phyloP scores from a whole-genome alignment of 768 basidiomycete genomes.

The Lactifluus subvellereus region DNA sequence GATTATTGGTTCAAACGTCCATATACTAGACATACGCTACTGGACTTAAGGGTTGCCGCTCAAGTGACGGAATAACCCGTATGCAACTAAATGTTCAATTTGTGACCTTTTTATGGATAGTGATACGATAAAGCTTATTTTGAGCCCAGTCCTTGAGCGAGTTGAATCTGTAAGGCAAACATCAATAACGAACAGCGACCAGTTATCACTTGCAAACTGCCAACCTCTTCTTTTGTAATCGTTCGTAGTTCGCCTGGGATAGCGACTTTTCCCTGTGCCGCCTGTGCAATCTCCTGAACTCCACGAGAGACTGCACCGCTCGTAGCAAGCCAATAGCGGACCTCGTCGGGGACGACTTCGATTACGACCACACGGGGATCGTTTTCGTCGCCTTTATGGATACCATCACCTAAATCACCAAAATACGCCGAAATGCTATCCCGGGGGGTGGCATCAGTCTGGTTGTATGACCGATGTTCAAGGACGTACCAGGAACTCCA shows the following conservation, averaged over 20 bases:
- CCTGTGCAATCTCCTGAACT: slow-evolving; percentile 52
- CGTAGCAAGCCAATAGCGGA: slow-evolving; percentile 74
- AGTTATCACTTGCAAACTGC: slow-evolving; percentile 12
- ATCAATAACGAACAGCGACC: background rate
- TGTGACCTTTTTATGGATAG: background rate
- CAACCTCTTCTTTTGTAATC: slow-evolving; percentile 67
- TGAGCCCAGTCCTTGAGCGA: slow-evolving; percentile 2
- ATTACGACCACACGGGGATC: slow-evolving; percentile 81
- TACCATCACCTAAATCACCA: slow-evolving; percentile 78
- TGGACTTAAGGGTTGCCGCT: background rate
- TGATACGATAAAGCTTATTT: background rate
- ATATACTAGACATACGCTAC: background rate
- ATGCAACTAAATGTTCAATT: background rate
- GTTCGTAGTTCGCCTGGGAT: slow-evolving; percentile 73
- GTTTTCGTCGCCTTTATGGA: slow-evolving; percentile 71
- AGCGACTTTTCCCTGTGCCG: slow-evolving; percentile 55
- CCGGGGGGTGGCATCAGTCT: background rate
- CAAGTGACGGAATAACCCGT: background rate
- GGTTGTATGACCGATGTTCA: background rate
- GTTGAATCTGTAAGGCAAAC: slow-evolving; percentile 13
- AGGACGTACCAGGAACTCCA: slow-evolving; percentile 49
- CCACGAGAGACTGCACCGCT: slow-evolving; percentile 52
- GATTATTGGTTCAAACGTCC: background rate
- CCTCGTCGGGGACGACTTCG: slow-evolving; percentile 71
- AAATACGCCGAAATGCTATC: slow-evolving; percentile 69